Conservation (phyloP, 805 yeast species). For the Saccharomycopsis vini region DNA sequence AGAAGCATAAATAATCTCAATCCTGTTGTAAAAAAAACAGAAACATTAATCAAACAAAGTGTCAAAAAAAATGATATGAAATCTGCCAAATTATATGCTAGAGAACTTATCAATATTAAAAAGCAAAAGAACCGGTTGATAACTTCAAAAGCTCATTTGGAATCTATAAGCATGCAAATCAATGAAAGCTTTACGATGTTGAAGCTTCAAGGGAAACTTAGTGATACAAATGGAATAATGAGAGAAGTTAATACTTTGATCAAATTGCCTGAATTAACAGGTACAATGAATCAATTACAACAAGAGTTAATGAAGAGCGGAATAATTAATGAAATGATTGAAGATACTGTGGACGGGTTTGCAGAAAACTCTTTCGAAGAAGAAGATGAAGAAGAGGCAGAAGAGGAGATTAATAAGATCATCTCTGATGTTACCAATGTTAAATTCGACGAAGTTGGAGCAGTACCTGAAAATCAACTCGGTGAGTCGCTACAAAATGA, state of each 20-base stretch:
- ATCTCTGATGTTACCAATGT: constrained; percentile 37
- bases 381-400: constrained; percentile 55
- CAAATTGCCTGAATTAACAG: constrained; percentile 66
- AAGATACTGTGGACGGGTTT: constrained; percentile 69
- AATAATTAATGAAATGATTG: constrained; percentile 89
- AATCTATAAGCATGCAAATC: constrained; percentile 78
- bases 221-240: constrained; percentile 73
- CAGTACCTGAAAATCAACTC: constrained; percentile 5
- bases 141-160: constrained; percentile 76
- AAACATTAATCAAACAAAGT: constrained; percentile 59
- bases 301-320: constrained; percentile 81
- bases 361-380: constrained; percentile 59
- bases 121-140: constrained; percentile 68
- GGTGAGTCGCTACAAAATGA: constrained; percentile 19
- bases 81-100: constrained; percentile 71
- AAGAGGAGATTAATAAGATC: constrained; percentile 56
- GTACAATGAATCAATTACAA: constrained; percentile 78
- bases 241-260: constrained; percentile 77
- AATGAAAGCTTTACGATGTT: constrained; percentile 86
- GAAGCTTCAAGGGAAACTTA: constrained; percentile 74
- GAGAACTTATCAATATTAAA: constrained; percentile 65
- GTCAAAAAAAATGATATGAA: constrained; percentile 71
- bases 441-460: constrained; percentile 32
- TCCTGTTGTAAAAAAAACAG: constrained; percentile 69
- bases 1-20: constrained; percentile 49